Evolutionary conservation across 2,329 filamentous ascomycete genomes (phyloP).

Genomic region (Exophiala spinifera): DNA sequence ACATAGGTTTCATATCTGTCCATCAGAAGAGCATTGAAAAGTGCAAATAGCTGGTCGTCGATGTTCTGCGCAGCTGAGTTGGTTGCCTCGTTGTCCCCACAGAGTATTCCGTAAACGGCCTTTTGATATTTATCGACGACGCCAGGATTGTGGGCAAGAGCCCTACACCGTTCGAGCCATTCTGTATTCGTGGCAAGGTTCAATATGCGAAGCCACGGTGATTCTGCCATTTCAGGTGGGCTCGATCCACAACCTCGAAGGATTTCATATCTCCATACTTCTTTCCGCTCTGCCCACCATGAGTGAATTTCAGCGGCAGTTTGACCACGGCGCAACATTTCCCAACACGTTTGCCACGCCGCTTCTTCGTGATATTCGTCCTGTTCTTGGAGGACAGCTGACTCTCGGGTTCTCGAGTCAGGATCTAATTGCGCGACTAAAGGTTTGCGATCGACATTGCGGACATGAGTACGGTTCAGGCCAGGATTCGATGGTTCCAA

Average conservation of each 20-base stretch:
- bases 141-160: conserved; percentile 59
- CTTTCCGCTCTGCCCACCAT: conserved; percentile 81
- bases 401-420: conserved; percentile 79
- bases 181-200: conserved; percentile 27
- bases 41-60: conserved; percentile 83
- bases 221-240: conserved; percentile 39
- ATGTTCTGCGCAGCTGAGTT: conserved; percentile 72
- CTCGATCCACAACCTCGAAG: conserved; percentile 59
- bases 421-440: conserved; percentile 88
- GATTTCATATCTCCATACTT: conserved; percentile 83
- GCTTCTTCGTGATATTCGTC: conserved; percentile 87
- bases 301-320: conserved; percentile 70
- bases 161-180: conserved; percentile 26
- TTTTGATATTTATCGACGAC: conserved; percentile 71
- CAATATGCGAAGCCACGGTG: conserved; percentile 27
- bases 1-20: conserved; percentile 73
- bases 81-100: conserved; percentile 76
- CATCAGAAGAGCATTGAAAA: conserved; percentile 81
- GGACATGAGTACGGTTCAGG: conserved; percentile 50
- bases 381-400: conserved; percentile 69
- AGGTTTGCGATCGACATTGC: conserved; percentile 48
- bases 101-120: conserved; percentile 86
- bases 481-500: conserved; percentile 62
- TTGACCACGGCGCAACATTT: conserved; percentile 83
- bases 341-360: conserved; percentile 91